Evolutionary conservation across 768 basidiomycete species (phyloP).

Genomic region (Lactarius pseudohatsudake): DNA sequence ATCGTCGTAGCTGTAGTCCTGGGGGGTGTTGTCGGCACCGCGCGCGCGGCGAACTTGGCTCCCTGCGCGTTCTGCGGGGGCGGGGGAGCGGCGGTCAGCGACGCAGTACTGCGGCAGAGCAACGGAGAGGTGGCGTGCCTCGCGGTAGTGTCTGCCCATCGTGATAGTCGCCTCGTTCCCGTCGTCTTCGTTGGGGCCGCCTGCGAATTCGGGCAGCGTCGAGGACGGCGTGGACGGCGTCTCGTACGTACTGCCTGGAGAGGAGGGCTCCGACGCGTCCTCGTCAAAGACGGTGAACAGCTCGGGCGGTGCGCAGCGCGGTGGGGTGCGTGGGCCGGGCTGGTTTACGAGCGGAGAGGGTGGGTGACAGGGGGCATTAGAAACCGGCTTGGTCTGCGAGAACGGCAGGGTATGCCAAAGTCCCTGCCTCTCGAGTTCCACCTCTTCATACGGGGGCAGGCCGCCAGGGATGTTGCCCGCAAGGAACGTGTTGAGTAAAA

Average conservation of each 20-base stretch:
- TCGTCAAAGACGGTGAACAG: slow-evolving; percentile 18
- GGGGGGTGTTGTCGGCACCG: neutral
- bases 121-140: slow-evolving; percentile 24
- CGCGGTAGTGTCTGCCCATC: slow-evolving; percentile 17
- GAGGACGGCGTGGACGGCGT: neutral
- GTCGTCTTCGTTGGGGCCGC: slow-evolving; percentile 3
- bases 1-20: neutral
- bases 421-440: neutral
- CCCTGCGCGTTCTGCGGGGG: slow-evolving; percentile 21
- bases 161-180: neutral
- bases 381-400: neutral
- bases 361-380: neutral
- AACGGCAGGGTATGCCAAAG: neutral
- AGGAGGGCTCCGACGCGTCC: slow-evolving; percentile 15
- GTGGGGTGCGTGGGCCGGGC: neutral
- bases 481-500: slow-evolving; percentile 26
- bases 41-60: slow-evolving; percentile 2
- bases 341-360: slow-evolving; percentile 11
- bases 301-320: neutral
- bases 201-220: slow-evolving; percentile 22
- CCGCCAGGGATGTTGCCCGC: slow-evolving; percentile 8
- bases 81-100: slow-evolving; percentile 8
- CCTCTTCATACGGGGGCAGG: slow-evolving; percentile 6
- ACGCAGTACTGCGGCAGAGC: slow-evolving; percentile 10
- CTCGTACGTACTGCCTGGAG: slow-evolving; percentile 26